Conservation (phyloP, 495 filamentous ascomycete species). For the Neurospora pannonica region DNA sequence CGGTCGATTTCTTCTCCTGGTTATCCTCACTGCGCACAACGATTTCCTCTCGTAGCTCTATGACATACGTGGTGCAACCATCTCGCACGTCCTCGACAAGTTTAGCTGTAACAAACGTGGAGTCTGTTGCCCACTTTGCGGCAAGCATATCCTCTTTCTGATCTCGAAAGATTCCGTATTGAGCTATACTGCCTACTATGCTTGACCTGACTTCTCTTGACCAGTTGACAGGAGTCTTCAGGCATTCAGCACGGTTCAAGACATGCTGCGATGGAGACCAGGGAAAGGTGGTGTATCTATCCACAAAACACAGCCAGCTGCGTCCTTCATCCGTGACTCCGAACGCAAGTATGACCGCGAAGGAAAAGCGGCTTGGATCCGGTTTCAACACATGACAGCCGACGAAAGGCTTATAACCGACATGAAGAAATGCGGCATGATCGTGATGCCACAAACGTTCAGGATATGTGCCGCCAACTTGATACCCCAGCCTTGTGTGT, state of each 20-base stretch:
- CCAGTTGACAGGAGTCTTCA: background rate
- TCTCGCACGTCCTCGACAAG: background rate
- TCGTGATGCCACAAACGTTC: background rate
- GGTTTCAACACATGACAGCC: background rate
- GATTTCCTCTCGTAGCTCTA: background rate
- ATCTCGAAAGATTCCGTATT: background rate
- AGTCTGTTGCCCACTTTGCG: background rate
- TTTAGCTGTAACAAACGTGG: background rate
- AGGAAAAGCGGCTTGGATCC: background rate
- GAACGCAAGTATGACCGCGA: background rate
- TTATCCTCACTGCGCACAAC: background rate
- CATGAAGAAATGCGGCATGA: background rate
- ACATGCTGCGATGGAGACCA: background rate
- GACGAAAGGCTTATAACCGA: background rate
- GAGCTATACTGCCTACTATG: background rate
- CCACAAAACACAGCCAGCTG: background rate
- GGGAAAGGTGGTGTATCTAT: background rate
- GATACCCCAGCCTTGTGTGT: background rate
- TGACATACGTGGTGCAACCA: background rate
- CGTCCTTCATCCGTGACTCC: background rate
- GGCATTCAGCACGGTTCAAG: background rate
- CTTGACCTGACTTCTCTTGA: background rate
- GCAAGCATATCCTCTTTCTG: background rate
- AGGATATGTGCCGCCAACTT: background rate
- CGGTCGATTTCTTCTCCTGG: background rate